A percentile compares a stretch with the other conserved stretches of the same genome.
These are phyloP conservation scores for Coffea humblotiana DNA, from an alignment of 305 asterid genomes.

Conservation along the genomic window DNA sequence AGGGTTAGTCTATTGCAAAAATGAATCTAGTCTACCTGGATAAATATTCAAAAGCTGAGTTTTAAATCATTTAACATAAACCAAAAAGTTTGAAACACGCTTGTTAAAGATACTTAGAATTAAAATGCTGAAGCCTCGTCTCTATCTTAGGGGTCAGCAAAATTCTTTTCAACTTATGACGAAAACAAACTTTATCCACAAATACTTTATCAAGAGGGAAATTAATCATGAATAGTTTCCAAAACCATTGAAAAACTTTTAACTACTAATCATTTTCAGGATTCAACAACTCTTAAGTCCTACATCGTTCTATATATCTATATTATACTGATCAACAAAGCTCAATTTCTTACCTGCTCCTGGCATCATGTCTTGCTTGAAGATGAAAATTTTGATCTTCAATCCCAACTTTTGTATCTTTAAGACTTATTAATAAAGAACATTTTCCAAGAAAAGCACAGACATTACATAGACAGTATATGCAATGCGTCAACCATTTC, in stretches of 20 bases:
- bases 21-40: not conserved
- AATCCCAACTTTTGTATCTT: not conserved
- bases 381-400: not conserved
- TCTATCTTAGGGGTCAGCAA: not conserved
- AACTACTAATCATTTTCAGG: not conserved
- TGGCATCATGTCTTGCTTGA: not conserved
- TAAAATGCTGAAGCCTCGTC: not conserved
- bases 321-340: not conserved
- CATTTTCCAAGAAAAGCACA: not conserved
- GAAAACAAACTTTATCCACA: not conserved
- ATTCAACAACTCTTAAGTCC: not conserved
- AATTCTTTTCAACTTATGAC: not conserved
- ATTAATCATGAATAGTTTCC: not conserved
- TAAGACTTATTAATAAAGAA: not conserved
- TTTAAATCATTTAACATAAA: not conserved
- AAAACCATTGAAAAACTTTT: not conserved
- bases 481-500: not conserved
- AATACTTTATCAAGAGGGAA: not conserved
- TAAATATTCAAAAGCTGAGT: not conserved
- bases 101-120: not conserved
- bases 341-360: not conserved
- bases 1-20: too few relatives aligned
- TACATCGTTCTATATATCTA: not conserved
- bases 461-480: not conserved
- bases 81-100: not conserved